Base-by-base conservation (phyloP, 352 stramenopile species). In the Phytophthora tubulina region DNA sequence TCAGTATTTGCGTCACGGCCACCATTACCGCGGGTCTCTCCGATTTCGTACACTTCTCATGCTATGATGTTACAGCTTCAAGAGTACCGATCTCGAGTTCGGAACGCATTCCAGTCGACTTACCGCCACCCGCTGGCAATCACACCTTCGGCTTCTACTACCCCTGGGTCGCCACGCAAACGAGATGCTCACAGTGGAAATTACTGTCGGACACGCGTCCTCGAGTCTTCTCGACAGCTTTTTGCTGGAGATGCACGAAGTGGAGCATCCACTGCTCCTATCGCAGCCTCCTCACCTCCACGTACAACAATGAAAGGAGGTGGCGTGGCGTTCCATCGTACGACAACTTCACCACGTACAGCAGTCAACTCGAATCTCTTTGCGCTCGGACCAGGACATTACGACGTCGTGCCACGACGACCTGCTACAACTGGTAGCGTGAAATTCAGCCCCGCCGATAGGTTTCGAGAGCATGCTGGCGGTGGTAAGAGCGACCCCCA, bases 31-130 rank as follows among this genome's bases (percentile, higher is more conserved):
- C 69, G 60, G 10, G 27, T 62, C 32, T 49, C 64, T 46, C 64
- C 70, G 5, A 49, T 59, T 38, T 77, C 70, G 8, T 83, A 87
- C 58, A 81, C 81, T 15, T 89, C 81, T 0, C 79, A 88, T 46
- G 81, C 84, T n/a, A 89, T 86, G 80, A 73, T 89, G 38, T 36
- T 91, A 17, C 84, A 91, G 53, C 60, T 88, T 38, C 80, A 88
- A 42, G 80, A 89, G 55, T 90, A 91, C 59, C 76, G 76, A 27
- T 54, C 76, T 51, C 82, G 84, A 8, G 80, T 90, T 11, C 72
- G 67, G 10, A 72, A 46, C 31, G 84, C 80, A 0, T 84, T 82
- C 48, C 51, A 75, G 15, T 85, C 84, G 0, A 91, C 84, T n/a
- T 90, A 85, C 61, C 75, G 81, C 6, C 72, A 75, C 14, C 60